phyloP scores from a whole-genome alignment of 2,329 filamentous ascomycete genomes.

The Microcyclospora tardicrescens region DNA sequence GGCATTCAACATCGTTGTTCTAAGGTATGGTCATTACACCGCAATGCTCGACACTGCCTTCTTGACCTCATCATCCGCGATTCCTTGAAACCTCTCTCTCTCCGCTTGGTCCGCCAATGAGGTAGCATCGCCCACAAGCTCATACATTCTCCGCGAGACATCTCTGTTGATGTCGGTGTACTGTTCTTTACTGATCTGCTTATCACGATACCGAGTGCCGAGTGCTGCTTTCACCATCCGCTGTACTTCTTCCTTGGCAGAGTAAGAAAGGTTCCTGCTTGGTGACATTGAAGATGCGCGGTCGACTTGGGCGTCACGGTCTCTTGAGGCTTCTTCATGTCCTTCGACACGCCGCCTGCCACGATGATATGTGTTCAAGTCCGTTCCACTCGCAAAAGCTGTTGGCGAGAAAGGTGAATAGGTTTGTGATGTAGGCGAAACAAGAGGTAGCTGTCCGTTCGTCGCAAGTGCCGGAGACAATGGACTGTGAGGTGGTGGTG shows the following conservation, averaged over 20 bases:
- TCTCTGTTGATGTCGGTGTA: conserved; percentile 87
- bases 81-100: conserved; percentile 58
- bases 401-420: conserved; percentile 53
- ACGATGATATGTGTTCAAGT: conserved; percentile 5
- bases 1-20: neutral
- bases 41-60: neutral
- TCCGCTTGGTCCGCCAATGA: conserved; percentile 50
- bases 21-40: neutral
- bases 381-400: conserved; percentile 14
- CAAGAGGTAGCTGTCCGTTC: neutral
- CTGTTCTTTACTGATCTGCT: conserved; percentile 71
- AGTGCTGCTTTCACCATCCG: conserved; percentile 74
- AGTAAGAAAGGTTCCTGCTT: conserved; percentile 49
- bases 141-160: conserved; percentile 80
- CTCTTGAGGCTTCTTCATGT: conserved; percentile 3
- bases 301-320: conserved; percentile 11
- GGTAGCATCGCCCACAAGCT: conserved; percentile 40
- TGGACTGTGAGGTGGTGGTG: conserved; percentile 47
- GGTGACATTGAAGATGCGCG: conserved; percentile 18
- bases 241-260: conserved; percentile 79
- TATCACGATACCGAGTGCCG: conserved; percentile 68
- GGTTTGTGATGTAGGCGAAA: conserved; percentile 50
- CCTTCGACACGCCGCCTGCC: conserved; percentile 11
- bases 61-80: conserved; percentile 62
- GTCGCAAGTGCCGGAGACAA: conserved; percentile 55